Evolutionary conservation across 345 rosid species (phyloP).

Genomic region (Brassica cretica): DNA sequence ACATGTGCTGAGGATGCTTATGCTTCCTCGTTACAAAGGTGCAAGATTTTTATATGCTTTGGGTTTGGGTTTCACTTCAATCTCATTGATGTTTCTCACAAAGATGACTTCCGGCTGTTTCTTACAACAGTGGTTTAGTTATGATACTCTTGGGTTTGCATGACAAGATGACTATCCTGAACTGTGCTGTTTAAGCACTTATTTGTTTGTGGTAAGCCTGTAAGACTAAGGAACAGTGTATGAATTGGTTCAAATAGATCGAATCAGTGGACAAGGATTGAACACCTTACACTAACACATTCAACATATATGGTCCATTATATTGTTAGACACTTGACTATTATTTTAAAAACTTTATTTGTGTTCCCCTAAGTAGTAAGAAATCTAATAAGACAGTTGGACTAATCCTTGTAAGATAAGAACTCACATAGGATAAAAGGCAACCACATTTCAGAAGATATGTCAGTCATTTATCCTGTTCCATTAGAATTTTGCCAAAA

Average conservation of each 20-base stretch:
- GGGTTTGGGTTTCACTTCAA: neutral
- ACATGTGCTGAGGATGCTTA: constrained; percentile 8
- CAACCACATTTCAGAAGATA: neutral
- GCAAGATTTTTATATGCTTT: neutral
- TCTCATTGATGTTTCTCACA: neutral
- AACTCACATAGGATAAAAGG: neutral
- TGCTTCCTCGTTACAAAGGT: neutral
- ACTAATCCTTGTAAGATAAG: neutral
- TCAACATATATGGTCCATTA: neutral
- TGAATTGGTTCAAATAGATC: neutral
- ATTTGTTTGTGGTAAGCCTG: neutral
- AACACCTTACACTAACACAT: neutral
- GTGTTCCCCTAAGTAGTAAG: neutral
- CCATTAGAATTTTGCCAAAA: too few relatives aligned
- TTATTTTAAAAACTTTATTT: neutral
- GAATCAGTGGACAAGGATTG: neutral
- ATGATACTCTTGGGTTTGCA: neutral
- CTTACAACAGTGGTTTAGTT: neutral
- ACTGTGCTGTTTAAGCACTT: neutral
- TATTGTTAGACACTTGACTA: neutral
- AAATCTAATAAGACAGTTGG: neutral
- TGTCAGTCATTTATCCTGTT: too few relatives aligned
- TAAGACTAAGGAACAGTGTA: neutral
- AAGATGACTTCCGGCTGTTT: neutral
- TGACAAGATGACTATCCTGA: neutral